Conservation (phyloP, 805 yeast species). For the Saccharomyces paradoxus region DNA sequence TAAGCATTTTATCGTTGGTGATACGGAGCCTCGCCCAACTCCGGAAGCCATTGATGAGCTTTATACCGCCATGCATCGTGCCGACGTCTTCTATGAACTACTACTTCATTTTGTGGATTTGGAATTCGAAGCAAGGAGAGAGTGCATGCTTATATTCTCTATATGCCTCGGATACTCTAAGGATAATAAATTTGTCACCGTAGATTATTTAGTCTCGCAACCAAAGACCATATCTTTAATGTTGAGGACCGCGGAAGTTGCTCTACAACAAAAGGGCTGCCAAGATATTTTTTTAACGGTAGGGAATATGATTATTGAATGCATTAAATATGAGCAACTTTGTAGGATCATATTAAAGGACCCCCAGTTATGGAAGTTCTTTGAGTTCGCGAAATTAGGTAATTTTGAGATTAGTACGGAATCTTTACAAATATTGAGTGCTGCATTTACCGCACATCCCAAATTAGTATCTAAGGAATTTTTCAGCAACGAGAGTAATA, state of each 20-base stretch:
- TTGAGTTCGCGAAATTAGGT: constrained; percentile 64
- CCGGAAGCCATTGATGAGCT: constrained; percentile 69
- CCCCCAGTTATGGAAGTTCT: constrained; percentile 70
- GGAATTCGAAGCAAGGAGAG: constrained; percentile 87
- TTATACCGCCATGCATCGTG: constrained; percentile 69
- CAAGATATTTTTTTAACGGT: constrained; percentile 61
- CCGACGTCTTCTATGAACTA: constrained; percentile 60
- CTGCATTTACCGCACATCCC: constrained; percentile 61
- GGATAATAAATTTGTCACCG: constrained; percentile 74
- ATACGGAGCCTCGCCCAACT: constrained; percentile 43
- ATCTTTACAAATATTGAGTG: constrained; percentile 69
- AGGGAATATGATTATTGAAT: constrained; percentile 77
- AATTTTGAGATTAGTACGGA: constrained; percentile 89
- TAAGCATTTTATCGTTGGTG: constrained; percentile 55
- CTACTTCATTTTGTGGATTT: constrained; percentile 52
- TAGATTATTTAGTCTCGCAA: constrained; percentile 64
- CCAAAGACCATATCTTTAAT: constrained; percentile 59
- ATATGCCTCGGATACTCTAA: constrained; percentile 71
- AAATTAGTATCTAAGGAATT: constrained; percentile 58
- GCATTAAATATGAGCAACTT: constrained; percentile 69
- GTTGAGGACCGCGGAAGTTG: constrained; percentile 63
- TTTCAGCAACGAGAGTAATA: constrained; percentile 42
- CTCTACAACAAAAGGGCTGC: constrained; percentile 23
- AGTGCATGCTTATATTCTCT: constrained; percentile 63
- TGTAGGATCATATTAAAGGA: constrained; percentile 51